Evolutionary conservation across 2,329 filamentous ascomycete species (phyloP).

Genomic region (Colletotrichum graminicola): DNA sequence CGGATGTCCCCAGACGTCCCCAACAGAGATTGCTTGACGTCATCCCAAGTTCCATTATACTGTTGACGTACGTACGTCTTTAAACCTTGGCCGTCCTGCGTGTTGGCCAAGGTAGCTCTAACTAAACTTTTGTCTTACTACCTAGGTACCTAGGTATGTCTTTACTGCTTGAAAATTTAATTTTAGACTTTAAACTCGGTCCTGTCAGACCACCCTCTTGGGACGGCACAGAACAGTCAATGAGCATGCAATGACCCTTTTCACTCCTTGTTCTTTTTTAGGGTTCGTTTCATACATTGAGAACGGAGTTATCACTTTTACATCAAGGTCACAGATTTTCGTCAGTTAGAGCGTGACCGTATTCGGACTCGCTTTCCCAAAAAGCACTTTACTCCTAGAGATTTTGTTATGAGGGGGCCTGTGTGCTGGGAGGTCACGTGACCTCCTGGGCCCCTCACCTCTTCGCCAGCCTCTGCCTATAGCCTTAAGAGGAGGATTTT

Average conservation of each 20-base stretch:
- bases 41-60: neutral
- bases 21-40: neutral
- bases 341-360: neutral
- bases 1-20: neutral
- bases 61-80: neutral
- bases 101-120: neutral
- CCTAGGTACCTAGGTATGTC: too few relatives aligned
- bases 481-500: too few relatives aligned
- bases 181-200: neutral
- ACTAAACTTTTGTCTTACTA: neutral
- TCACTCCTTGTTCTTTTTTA: too few relatives aligned
- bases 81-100: neutral
- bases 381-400: too few relatives aligned
- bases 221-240: neutral
- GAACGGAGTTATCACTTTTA: neutral
- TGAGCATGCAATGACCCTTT: neutral
- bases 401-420: too few relatives aligned
- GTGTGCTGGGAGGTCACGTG: too few relatives aligned
- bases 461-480: too few relatives aligned
- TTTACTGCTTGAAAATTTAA: neutral
- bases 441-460: too few relatives aligned
- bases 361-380: too few relatives aligned
- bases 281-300: slow-evolving; percentile 14
- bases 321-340: neutral
- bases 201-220: slow-evolving; percentile 15